Percentiles rank a stretch among this genome's conserved stretches.
Evolutionary conservation across 257 asterid species (phyloP).

Genomic region (Solanum etuberosum): DNA sequence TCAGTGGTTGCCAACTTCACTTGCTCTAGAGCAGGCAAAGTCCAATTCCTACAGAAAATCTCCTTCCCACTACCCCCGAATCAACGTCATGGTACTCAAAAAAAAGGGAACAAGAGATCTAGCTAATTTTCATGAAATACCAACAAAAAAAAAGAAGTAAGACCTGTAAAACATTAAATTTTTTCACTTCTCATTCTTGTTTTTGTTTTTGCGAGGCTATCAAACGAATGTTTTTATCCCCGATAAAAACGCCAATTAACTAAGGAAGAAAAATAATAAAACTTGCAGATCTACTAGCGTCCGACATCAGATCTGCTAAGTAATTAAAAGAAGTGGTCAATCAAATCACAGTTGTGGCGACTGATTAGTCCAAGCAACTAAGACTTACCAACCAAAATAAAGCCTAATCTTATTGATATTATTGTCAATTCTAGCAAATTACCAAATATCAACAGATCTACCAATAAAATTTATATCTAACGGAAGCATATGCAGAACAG

Average conservation of each 20-base stretch:
- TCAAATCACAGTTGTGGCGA: neutral
- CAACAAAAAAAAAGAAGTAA: neutral
- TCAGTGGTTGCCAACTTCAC: neutral
- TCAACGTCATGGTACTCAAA: neutral
- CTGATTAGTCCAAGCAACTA: neutral
- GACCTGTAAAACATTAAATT: neutral
- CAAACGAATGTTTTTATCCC: neutral
- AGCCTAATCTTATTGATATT: neutral
- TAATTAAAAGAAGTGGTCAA: neutral
- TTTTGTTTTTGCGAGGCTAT: neutral
- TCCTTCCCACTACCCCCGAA: neutral
- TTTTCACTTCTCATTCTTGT: neutral
- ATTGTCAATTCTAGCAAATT: neutral
- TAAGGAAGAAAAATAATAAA: neutral
- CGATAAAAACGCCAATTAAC: neutral
- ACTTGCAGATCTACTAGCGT: neutral
- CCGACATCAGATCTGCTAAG: neutral
- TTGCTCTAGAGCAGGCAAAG: neutral
- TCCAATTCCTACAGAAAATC: neutral
- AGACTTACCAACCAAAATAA: neutral
- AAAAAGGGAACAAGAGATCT: neutral
- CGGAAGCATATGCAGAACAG: neutral
- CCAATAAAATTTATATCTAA: neutral
- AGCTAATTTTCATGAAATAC: neutral
- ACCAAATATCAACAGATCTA: neutral